A percentile compares a stretch with the other conserved stretches of the same genome.
These are phyloP conservation scores for Globisporangium emineosum DNA, from an alignment of 352 stramenopile species.

Conservation along the genomic window DNA sequence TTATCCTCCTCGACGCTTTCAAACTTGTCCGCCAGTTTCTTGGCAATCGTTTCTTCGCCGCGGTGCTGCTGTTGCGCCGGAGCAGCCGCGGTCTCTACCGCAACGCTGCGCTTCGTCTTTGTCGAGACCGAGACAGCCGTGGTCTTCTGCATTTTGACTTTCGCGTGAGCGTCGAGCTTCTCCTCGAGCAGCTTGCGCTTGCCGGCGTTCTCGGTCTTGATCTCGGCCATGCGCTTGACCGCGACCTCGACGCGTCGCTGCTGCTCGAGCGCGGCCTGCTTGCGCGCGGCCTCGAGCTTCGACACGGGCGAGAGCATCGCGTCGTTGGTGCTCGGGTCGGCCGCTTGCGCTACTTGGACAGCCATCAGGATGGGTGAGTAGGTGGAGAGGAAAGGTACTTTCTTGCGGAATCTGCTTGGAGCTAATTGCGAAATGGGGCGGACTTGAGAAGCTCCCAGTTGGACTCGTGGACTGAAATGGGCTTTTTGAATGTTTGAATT, in stretches of 20 bases:
- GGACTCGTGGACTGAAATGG: no score
- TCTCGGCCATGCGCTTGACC: conserved; percentile 43
- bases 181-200: conserved; percentile 61
- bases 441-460: conserved; percentile 4
- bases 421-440: neutral
- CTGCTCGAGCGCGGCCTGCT: conserved; percentile 61
- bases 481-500: conserved; percentile 22
- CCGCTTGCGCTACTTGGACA: conserved; percentile 59
- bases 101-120: conserved; percentile 16
- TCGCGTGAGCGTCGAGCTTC: conserved; percentile 37
- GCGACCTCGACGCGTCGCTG: conserved; percentile 63
- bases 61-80: conserved; percentile 6
- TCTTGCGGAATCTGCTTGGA: conserved; percentile 7
- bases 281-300: conserved; percentile 69
- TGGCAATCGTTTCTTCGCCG: neutral
- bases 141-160: conserved; percentile 48
- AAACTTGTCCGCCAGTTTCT: conserved; percentile 3
- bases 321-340: conserved; percentile 33
- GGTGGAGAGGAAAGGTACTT: conserved; percentile 14
- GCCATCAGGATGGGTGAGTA: conserved; percentile 34
- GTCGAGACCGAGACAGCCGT: conserved; percentile 21
- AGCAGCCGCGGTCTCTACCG: conserved; percentile 6
- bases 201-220: conserved; percentile 49
- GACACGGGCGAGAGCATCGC: conserved; percentile 61
- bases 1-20: conserved; percentile 7